phyloP scores from a whole-genome alignment of 768 basidiomycete species.

The Amanita exitialis region DNA sequence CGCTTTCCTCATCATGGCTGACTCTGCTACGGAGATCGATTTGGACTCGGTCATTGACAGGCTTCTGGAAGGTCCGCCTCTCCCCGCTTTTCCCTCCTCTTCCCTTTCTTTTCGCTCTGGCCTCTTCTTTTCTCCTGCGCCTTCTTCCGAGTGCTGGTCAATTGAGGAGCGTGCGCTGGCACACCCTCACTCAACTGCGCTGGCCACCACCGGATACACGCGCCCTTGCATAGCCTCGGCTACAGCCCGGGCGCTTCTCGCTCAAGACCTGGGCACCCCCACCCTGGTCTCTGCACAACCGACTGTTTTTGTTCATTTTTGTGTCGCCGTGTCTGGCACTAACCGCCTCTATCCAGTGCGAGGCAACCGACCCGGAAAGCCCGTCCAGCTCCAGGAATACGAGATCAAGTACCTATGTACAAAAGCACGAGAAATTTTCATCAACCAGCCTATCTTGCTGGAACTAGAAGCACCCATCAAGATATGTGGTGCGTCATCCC shows the following conservation, averaged over 20 bases:
- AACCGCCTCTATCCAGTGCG: constrained; percentile 52
- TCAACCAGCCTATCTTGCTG: constrained; percentile 95
- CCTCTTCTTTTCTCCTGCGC: not conserved
- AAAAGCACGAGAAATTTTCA: constrained; percentile 98
- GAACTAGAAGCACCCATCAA: constrained; percentile 99
- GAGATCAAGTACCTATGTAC: constrained; percentile 99
- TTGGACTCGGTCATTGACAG: constrained; percentile 99
- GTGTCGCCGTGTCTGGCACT: not conserved
- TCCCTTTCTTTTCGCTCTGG: not conserved
- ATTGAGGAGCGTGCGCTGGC: not conserved
- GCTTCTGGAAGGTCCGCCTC: constrained; percentile 74
- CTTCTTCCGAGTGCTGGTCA: not conserved
- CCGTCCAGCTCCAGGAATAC: constrained; percentile 95
- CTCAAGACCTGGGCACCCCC: no score
- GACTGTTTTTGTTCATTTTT: not conserved
- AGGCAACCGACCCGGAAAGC: constrained; percentile 97
- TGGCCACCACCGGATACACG: no score
- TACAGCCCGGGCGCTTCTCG: no score
- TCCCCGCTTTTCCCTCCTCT: not conserved
- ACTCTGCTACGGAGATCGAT: constrained; percentile 88
- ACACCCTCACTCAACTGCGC: no score
- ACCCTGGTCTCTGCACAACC: constrained; percentile 12
- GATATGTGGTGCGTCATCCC: constrained; percentile 78
- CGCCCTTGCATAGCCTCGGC: no score
- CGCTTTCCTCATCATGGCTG: constrained; percentile 43